Evolutionary conservation across 1,139 yeast species (phyloP).

Genomic region (Lodderomyces theae): DNA sequence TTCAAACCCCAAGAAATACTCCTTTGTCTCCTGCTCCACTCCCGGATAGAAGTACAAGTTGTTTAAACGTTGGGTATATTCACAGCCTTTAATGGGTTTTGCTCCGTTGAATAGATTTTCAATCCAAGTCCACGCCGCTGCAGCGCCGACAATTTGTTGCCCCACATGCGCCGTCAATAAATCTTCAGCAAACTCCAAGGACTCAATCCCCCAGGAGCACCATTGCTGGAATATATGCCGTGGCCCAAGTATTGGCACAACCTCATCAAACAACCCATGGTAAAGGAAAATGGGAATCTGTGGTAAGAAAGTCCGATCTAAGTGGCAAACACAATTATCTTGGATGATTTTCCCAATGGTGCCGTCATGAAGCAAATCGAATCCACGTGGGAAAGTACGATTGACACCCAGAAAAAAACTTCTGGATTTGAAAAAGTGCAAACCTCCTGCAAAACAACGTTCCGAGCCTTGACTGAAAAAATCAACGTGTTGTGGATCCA

Average conservation of each 20-base stretch:
- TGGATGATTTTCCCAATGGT: slow-evolving; percentile 16
- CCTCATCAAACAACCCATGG: slow-evolving; percentile 29
- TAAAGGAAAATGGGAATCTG: slow-evolving; percentile 33
- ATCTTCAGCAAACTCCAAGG: slow-evolving; percentile 29
- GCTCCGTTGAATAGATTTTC: slow-evolving; percentile 11
- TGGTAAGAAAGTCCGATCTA: slow-evolving; percentile 19
- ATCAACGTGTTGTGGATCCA: slow-evolving; percentile 1
- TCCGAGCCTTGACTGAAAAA: slow-evolving; percentile 5
- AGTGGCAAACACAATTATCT: slow-evolving; percentile 21
- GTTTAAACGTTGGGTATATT: slow-evolving; percentile 7
- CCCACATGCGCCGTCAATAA: slow-evolving; percentile 26
- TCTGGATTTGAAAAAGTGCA: slow-evolving; percentile 5
- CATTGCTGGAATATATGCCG: slow-evolving; percentile 26
- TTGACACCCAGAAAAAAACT: slow-evolving; percentile 7
- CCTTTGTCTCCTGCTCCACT: not conserved
- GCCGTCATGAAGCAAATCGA: slow-evolving; percentile 16
- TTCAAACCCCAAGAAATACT: slow-evolving; percentile 7
- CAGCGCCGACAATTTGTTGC: slow-evolving; percentile 26
- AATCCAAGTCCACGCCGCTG: slow-evolving; percentile 32
- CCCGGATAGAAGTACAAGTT: slow-evolving; percentile 11
- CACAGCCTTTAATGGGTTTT: slow-evolving; percentile 12
- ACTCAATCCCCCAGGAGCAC: slow-evolving; percentile 30
- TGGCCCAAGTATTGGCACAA: slow-evolving; percentile 27
- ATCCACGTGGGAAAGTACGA: slow-evolving; percentile 17
- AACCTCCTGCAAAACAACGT: slow-evolving; percentile 7